phyloP scores from a whole-genome alignment of 1,284 basidiomycete species.

The Ustilago trichophora region DNA sequence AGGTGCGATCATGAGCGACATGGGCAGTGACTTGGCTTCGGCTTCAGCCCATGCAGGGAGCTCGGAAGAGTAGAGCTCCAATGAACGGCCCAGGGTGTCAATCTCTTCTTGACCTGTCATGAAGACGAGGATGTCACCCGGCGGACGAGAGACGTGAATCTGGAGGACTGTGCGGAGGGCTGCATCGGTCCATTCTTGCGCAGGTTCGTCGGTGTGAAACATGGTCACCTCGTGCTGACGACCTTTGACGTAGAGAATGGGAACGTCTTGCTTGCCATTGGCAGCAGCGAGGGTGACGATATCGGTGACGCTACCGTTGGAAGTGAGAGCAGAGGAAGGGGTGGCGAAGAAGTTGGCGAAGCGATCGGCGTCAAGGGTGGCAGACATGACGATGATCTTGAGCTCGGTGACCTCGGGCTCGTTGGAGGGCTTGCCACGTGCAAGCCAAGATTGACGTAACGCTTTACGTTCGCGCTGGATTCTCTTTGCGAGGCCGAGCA shows the following conservation, averaged over 20 bases:
- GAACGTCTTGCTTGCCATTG: constrained; percentile 69
- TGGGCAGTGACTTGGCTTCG: constrained; percentile 29
- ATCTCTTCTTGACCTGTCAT: constrained; percentile 98
- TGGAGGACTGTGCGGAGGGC: constrained; percentile 89
- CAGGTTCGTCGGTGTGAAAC: constrained; percentile 75
- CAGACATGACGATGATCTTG: constrained; percentile 96
- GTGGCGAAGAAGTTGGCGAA: constrained; percentile 86
- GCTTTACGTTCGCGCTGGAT: constrained; percentile 69
- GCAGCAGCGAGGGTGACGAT: background rate
- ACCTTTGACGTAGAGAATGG: constrained; percentile 88
- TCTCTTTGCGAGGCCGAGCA: constrained; percentile 86
- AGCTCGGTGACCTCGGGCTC: constrained; percentile 69
- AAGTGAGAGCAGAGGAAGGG: constrained; percentile 26
- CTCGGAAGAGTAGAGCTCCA: constrained; percentile 50
- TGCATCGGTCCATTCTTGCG: constrained; percentile 86
- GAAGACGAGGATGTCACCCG: constrained; percentile 92
- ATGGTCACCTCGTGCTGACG: constrained; percentile 84
- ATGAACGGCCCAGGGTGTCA: constrained; percentile 74
- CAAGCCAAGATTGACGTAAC: constrained; percentile 68
- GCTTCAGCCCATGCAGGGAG: constrained; percentile 52
- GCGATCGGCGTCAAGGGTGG: constrained; percentile 91
- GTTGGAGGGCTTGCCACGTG: constrained; percentile 56
- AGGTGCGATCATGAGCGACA: constrained; percentile 53
- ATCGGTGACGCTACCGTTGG: background rate
- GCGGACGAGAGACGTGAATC: constrained; percentile 81